A percentile compares a stretch with the other conserved stretches of the same genome.
Evolutionary conservation across 257 asterid genomes (phyloP).

Genomic region (Lycium barbarum): DNA sequence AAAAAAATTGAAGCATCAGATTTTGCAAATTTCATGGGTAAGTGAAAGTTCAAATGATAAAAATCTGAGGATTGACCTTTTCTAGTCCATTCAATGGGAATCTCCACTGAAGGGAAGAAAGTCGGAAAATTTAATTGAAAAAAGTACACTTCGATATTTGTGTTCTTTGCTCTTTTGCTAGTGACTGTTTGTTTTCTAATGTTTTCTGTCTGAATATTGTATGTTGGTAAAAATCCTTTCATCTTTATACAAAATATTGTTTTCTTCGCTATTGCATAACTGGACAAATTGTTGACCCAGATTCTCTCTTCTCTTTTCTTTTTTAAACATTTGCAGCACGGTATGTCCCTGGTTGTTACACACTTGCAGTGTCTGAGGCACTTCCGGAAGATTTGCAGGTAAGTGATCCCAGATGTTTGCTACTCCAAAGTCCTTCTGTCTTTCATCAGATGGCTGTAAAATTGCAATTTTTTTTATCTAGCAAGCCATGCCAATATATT

Average conservation of each 20-base stretch:
- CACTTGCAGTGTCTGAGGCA: conserved; percentile 89
- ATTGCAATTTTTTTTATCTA: background rate
- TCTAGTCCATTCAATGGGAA: background rate
- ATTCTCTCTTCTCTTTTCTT: conserved; percentile 24
- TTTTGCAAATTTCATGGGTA: background rate
- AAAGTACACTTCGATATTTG: background rate
- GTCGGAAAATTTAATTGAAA: background rate
- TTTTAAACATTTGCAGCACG: conserved; percentile 56
- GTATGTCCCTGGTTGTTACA: conserved; percentile 88
- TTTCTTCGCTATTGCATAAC: background rate
- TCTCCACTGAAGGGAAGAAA: background rate
- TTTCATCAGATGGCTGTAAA: background rate
- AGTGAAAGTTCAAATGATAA: background rate
- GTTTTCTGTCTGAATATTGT: background rate
- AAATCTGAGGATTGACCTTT: background rate
- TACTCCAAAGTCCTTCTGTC: background rate
- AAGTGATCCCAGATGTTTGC: conserved; percentile 13
- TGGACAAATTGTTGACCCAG: background rate
- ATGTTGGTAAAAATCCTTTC: background rate
- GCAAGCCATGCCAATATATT: background rate
- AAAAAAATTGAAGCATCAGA: background rate
- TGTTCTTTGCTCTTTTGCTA: conserved; percentile 8
- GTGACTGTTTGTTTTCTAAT: background rate
- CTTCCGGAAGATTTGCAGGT: conserved; percentile 80
- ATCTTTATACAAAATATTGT: background rate